Conservation (phyloP, 2,329 filamentous ascomycete genomes). For the Botryotinia convoluta region DNA sequence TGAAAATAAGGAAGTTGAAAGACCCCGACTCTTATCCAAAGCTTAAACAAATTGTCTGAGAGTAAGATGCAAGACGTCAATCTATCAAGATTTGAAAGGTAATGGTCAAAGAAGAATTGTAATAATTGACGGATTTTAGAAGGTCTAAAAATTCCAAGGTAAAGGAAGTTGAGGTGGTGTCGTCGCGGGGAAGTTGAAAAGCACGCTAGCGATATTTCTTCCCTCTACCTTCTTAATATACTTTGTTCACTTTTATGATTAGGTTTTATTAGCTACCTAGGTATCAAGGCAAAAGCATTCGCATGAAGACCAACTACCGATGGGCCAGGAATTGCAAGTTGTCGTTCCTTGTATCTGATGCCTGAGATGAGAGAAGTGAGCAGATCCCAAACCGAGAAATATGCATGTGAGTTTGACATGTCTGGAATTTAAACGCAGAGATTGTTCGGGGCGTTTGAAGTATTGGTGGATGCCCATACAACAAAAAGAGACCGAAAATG, state of each 20-base stretch:
- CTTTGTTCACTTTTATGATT: background rate
- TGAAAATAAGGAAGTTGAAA: background rate
- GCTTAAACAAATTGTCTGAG: background rate
- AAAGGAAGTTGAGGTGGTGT: background rate
- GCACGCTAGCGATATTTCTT: background rate
- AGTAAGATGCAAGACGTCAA: background rate
- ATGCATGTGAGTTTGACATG: background rate
- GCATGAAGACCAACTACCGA: background rate
- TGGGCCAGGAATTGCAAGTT: background rate
- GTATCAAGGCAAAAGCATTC: background rate
- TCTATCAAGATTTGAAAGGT: background rate
- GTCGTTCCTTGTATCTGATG: background rate
- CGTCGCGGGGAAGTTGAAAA: background rate
- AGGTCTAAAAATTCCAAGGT: background rate
- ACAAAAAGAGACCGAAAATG: too few relatives aligned
- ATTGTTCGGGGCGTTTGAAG: background rate
- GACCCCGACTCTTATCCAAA: background rate
- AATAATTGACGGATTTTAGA: background rate
- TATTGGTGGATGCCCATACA: background rate
- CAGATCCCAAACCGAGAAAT: background rate
- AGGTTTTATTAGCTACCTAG: background rate
- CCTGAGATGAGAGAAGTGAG: background rate
- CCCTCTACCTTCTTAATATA: background rate
- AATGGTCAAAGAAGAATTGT: rapidly evolving
- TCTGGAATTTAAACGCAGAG: background rate